phyloP scores from a whole-genome alignment of 2,329 filamentous ascomycete species.

The Didymella pinodella region DNA sequence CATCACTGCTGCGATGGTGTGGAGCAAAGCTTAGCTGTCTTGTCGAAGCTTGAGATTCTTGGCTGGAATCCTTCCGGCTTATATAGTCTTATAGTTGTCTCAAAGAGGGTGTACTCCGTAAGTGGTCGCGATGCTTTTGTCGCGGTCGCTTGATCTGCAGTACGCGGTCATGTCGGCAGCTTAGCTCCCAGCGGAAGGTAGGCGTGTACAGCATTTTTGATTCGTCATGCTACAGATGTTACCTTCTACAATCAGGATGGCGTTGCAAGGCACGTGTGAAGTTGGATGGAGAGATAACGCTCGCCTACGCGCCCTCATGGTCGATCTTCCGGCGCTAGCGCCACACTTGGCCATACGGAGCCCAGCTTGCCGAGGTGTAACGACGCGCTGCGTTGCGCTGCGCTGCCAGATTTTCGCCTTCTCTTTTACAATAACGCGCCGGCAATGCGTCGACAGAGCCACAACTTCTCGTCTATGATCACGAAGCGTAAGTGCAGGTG shows the following conservation, averaged over 20 bases:
- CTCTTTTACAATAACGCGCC: background rate
- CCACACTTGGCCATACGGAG: background rate
- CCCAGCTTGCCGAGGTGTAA: background rate
- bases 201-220: background rate
- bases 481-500: background rate
- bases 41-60: slow-evolving; percentile 7
- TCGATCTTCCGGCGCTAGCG: slow-evolving; percentile 7
- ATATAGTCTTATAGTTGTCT: background rate
- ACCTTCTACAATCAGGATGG: slow-evolving; percentile 7
- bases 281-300: slow-evolving; percentile 7
- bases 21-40: slow-evolving; percentile 6
- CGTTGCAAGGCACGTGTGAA: slow-evolving; percentile 2
- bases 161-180: slow-evolving; percentile 1
- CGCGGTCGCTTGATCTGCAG: background rate
- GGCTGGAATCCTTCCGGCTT: slow-evolving; percentile 1
- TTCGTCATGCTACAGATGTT: background rate
- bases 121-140: background rate
- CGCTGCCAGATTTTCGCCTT: background rate
- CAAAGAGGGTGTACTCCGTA: background rate
- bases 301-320: slow-evolving; percentile 2
- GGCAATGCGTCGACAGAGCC: background rate
- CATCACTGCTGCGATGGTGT: background rate
- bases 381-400: background rate
- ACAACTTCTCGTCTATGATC: background rate
- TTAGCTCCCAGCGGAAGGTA: slow-evolving; percentile 8